phyloP scores from a whole-genome alignment of 2,329 filamentous ascomycete genomes.

The Aspergillus piperis region DNA sequence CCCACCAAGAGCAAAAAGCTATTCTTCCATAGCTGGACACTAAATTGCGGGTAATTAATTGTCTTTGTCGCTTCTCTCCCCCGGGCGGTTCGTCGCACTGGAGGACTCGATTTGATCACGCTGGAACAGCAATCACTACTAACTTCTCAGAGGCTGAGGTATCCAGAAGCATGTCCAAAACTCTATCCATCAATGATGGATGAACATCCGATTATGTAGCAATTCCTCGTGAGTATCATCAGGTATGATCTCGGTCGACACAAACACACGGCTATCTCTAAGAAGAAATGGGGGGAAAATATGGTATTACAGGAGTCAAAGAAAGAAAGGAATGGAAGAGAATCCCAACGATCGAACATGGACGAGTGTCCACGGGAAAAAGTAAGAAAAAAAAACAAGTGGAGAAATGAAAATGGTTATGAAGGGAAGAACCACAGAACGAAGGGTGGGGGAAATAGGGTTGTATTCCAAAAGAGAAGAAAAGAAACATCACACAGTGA shows the following conservation, averaged over 20 bases:
- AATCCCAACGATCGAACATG: not conserved
- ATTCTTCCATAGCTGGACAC: too few relatives aligned
- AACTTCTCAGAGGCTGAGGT: not conserved
- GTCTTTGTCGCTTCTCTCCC: too few relatives aligned
- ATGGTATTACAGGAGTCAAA: constrained; percentile 12
- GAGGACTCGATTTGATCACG: not conserved
- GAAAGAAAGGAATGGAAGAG: constrained; percentile 6
- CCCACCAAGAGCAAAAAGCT: too few relatives aligned
- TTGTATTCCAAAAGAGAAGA: constrained; percentile 7
- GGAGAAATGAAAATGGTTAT: constrained; percentile 11
- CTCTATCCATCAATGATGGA: constrained; percentile 3
- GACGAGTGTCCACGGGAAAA: not conserved
- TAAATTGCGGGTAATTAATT: too few relatives aligned
- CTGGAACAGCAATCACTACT: not conserved
- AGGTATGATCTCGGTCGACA: constrained; percentile 15
- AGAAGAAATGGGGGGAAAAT: constrained; percentile 11
- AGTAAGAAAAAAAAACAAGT: constrained; percentile 2
- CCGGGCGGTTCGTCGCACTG: too few relatives aligned
- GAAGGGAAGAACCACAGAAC: not conserved
- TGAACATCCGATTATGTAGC: constrained; percentile 15
- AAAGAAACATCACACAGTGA: constrained; percentile 25
- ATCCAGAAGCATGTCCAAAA: not conserved
- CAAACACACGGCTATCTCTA: constrained; percentile 7
- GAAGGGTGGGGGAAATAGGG: not conserved
- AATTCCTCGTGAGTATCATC: constrained; percentile 26